phyloP scores from a whole-genome alignment of 805 yeast genomes.

The Ogataea trehaloabstinens region DNA sequence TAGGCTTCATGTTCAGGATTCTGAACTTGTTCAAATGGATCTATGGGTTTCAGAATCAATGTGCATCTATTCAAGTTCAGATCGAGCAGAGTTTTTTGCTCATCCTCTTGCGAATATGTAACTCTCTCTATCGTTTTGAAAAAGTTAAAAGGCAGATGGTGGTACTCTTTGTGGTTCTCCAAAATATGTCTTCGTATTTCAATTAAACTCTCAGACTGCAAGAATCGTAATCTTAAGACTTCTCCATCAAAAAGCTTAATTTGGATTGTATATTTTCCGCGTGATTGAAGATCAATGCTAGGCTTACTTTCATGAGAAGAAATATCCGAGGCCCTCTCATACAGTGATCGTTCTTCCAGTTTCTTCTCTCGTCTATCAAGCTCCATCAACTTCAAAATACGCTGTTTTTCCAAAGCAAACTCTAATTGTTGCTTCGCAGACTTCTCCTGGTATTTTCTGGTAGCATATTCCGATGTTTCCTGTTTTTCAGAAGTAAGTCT shows the following conservation, averaged over 20 bases:
- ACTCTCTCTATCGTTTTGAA: slow-evolving; percentile 56
- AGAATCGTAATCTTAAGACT: slow-evolving; percentile 51
- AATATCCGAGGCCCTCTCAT: slow-evolving; percentile 6
- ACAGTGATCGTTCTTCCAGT: slow-evolving; percentile 5
- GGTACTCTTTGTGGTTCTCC: slow-evolving; percentile 43
- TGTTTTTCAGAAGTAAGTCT: slow-evolving; percentile 34
- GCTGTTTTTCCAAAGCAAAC: slow-evolving; percentile 50
- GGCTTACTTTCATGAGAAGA: slow-evolving; percentile 24
- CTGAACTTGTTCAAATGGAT: slow-evolving; percentile 22
- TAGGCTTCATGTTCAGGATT: slow-evolving; percentile 11
- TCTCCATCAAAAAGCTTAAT: slow-evolving; percentile 67
- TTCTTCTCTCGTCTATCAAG: slow-evolving; percentile 41
- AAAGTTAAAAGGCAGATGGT: slow-evolving; percentile 48
- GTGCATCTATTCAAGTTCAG: slow-evolving; percentile 69
- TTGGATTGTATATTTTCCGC: slow-evolving; percentile 45
- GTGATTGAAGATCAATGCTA: slow-evolving; percentile 18
- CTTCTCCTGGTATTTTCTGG: slow-evolving; percentile 38
- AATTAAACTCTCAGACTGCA: slow-evolving; percentile 42
- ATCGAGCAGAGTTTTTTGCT: slow-evolving; percentile 47
- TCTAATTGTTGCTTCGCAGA: slow-evolving; percentile 33
- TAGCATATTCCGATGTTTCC: slow-evolving; percentile 39
- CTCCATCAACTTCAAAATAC: slow-evolving; percentile 51
- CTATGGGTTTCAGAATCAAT: slow-evolving; percentile 63
- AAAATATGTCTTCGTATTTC: slow-evolving; percentile 66
- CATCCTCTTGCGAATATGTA: slow-evolving; percentile 62